Conservation (phyloP, 257 asterid species). For the Fraxinus americana region DNA sequence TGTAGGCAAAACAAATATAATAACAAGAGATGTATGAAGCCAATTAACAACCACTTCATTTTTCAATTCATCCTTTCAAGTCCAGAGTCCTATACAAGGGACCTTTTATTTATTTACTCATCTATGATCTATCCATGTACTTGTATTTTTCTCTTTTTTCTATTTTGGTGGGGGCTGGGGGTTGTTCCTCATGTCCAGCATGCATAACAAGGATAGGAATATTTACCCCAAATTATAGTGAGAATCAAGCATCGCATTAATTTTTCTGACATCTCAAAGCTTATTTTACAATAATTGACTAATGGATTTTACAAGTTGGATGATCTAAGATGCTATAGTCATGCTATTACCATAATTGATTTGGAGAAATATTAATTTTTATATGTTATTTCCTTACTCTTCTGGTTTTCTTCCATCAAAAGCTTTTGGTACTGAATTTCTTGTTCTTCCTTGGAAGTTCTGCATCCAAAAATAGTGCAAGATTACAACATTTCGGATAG, state of each 20-base stretch:
- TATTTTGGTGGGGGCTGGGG: too few species aligned
- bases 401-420: constrained; percentile 62
- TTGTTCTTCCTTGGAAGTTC: constrained; percentile 62
- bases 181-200: neutral
- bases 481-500: constrained; percentile 19
- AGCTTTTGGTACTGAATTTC: constrained; percentile 49
- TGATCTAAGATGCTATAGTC: neutral
- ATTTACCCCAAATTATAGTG: neutral
- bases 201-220: neutral
- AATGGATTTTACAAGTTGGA: constrained; percentile 1
- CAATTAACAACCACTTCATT: neutral
- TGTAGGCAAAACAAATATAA: neutral
- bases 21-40: neutral
- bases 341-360: neutral
- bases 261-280: neutral
- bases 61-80: neutral
- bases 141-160: too few species aligned
- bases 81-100: neutral
- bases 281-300: neutral
- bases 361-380: neutral
- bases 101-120: neutral
- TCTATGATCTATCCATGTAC: too few species aligned
- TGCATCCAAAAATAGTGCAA: constrained; percentile 37
- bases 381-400: constrained; percentile 50
- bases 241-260: neutral